Conservation (phyloP, 176 grass and related monocot genomes). For the Echinochloa phyllopogon region DNA sequence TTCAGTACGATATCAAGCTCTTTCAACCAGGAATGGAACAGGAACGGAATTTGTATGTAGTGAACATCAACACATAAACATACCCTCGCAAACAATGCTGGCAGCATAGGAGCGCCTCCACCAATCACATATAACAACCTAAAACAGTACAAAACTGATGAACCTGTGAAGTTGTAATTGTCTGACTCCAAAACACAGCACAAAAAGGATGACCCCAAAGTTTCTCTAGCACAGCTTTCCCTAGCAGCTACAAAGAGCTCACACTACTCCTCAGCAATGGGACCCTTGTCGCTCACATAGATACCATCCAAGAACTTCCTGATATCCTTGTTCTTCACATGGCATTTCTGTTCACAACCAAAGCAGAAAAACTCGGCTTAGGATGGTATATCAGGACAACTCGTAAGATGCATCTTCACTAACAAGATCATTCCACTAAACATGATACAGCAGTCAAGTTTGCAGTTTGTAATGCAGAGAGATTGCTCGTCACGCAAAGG, state of each 20-base stretch:
- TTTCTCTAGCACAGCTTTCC: constrained; percentile 20
- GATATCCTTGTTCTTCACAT: constrained; percentile 87
- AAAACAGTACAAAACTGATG: constrained; percentile 43
- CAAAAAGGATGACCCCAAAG: neutral
- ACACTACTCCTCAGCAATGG: constrained; percentile 55
- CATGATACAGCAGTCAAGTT: neutral
- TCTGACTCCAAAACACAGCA: constrained; percentile 14
- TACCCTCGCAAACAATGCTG: constrained; percentile 11
- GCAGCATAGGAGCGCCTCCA: constrained; percentile 18
- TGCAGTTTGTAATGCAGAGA: neutral
- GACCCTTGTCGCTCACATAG: constrained; percentile 75
- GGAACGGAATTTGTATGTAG: neutral
- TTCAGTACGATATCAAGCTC: neutral
- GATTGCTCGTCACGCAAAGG: neutral
- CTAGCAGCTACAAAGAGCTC: constrained; percentile 39
- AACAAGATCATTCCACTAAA: neutral
- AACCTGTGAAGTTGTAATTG: constrained; percentile 12
- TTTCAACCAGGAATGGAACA: neutral
- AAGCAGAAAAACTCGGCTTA: neutral
- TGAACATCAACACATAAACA: neutral
- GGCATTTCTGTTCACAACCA: constrained; percentile 65
- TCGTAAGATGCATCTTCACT: neutral
- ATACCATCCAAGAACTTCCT: constrained; percentile 85
- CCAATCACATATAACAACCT: constrained; percentile 29
- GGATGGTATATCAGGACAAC: neutral